Percentiles rank a stretch among this genome's conserved stretches.
Conservation (phyloP, 169 alveolate genomes). For the Babesia ovis region DNA sequence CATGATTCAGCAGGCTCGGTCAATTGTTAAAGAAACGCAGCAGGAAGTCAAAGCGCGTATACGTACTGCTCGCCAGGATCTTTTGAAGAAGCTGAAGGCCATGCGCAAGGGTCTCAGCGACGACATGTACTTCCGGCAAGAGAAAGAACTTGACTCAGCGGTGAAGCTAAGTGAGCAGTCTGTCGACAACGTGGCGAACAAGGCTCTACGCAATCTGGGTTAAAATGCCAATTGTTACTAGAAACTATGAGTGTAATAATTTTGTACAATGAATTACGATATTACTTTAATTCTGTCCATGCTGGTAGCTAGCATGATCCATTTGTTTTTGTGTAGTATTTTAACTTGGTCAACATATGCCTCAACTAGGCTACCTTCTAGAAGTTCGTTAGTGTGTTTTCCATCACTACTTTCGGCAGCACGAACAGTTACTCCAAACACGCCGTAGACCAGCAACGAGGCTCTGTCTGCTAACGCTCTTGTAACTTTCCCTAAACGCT, state of each 20-base stretch:
- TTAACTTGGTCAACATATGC: slow-evolving; percentile 37
- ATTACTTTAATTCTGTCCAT: slow-evolving; percentile 26
- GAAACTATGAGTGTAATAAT: neutral
- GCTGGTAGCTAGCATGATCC: slow-evolving; percentile 53
- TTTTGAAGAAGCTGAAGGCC: slow-evolving; percentile 36
- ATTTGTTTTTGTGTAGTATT: slow-evolving; percentile 44
- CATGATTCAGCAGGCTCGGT: slow-evolving; percentile 13
- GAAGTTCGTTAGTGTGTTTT: neutral
- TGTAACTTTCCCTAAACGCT: slow-evolving; percentile 45
- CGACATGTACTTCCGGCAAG: slow-evolving; percentile 60
- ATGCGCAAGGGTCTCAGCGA: slow-evolving; percentile 59
- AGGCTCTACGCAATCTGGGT: slow-evolving; percentile 9
- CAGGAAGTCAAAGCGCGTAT: slow-evolving; percentile 15
- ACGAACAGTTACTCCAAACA: slow-evolving; percentile 50
- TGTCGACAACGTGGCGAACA: slow-evolving; percentile 17
- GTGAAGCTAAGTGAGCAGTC: slow-evolving; percentile 11
- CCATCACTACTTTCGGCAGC: slow-evolving; percentile 3
- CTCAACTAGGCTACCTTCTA: slow-evolving; percentile 22
- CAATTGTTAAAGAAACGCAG: slow-evolving; percentile 15
- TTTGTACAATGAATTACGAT: neutral
- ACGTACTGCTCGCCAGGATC: slow-evolving; percentile 42
- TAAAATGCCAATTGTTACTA: neutral
- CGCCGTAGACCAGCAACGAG: slow-evolving; percentile 59
- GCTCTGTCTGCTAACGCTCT: slow-evolving; percentile 36
- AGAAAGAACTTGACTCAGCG: slow-evolving; percentile 17